Evolutionary conservation across 2,329 filamentous ascomycete genomes (phyloP), one percentile per base, ranked within the genome.

Genomic region (Basipetospora chlamydospora): DNA sequence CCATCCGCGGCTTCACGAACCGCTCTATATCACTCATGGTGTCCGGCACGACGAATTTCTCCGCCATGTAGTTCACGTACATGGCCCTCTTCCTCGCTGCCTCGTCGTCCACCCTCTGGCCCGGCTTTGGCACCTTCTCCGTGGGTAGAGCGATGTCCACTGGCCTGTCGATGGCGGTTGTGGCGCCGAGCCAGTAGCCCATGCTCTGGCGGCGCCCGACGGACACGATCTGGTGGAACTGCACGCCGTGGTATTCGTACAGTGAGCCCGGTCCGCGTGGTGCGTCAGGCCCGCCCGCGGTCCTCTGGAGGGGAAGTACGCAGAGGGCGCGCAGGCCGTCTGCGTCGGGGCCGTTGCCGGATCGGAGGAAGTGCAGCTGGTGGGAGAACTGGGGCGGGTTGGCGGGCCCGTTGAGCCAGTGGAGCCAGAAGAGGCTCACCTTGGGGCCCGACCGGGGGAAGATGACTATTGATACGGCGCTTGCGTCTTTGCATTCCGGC

Each of bases 161-260:
- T 15, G 23, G 7, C 6, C 22, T 10, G 23, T 42, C 18, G 12
- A 41, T 42, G 9, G 42, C 43, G 4, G 51, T 51, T n/a, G n/a
- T n/a, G 5, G 49, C 46, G 31, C 49, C 54, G 37, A 53, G 56
- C 39, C 57, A 59, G 35, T 61, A 63, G 25, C 51, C 49, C 12
- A 73, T 41, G 26, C 58, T 55, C 26, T 69, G 50, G 39, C 68
- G 54, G 17, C 53, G 49, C 5, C 49, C 56, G 3, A 73, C 43
- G 9, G 56, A 50, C 36, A 56, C 59, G 11, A 67, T 42, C 41
- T 72, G 66, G 37, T 62, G 69, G 43, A 70, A 67, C 15, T 53
- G 52, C 3, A 62, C 46, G 3, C 50, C 50, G 17, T 54, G 42
- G 3, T 52, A 43, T 8, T 48, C 39, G 35, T 64, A 60, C 10